These are phyloP conservation scores for Monilinia laxa DNA, from an alignment of 2,329 filamentous ascomycete species.

Conservation along the genomic window DNA sequence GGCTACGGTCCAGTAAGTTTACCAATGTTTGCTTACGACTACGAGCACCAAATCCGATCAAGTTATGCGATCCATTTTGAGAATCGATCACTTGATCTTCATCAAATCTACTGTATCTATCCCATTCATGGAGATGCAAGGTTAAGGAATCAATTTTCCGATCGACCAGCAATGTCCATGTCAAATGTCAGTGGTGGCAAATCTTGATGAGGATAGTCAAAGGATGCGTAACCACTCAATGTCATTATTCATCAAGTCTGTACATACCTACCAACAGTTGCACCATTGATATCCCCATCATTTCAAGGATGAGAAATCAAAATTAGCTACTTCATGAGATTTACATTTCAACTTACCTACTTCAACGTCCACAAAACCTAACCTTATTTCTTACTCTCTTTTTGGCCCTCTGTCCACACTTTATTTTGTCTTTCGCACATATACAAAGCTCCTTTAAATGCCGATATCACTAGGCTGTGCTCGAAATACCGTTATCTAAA, in stretches of 20 bases:
- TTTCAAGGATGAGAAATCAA: background rate
- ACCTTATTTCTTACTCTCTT: background rate
- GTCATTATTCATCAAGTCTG: too few relatives aligned
- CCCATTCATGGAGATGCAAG: conserved; percentile 7
- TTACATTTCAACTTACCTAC: background rate
- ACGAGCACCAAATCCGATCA: background rate
- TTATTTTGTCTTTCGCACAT: background rate
- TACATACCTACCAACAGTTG: too few relatives aligned
- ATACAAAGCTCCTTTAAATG: background rate
- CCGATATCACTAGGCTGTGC: background rate
- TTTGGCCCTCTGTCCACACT: background rate
- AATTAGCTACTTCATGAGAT: background rate
- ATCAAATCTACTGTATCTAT: background rate
- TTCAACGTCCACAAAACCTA: background rate
- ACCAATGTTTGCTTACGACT: background rate
- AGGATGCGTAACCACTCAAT: background rate
- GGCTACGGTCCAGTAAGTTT: too few relatives aligned
- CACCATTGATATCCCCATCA: background rate
- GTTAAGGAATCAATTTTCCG: background rate
- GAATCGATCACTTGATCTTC: background rate
- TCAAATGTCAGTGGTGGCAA: background rate
- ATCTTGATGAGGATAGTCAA: background rate
- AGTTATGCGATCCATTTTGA: background rate
- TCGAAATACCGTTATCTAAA: background rate
- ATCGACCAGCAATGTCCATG: background rate